phyloP scores from a whole-genome alignment of 192 early-diverging fungal species.

The Backusella morwellensis region DNA sequence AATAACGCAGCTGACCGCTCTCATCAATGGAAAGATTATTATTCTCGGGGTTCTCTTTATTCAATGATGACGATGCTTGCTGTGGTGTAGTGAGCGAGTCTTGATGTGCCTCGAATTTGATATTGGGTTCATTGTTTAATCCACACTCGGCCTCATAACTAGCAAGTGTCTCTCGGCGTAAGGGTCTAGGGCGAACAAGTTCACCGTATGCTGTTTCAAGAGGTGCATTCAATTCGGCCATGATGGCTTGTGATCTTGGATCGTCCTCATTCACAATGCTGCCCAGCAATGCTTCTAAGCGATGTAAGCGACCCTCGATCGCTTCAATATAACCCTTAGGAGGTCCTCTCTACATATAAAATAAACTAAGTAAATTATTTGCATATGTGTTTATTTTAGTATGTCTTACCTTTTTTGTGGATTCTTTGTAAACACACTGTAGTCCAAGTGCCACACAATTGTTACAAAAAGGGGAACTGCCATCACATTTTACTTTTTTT shows the following conservation, averaged over 20 bases:
- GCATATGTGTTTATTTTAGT: background rate
- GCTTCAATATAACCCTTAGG: slow-evolving; percentile 87
- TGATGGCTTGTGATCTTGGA: slow-evolving; percentile 35
- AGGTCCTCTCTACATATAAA: slow-evolving; percentile 64
- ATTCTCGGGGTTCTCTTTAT: slow-evolving; percentile 49
- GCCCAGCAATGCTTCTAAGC: slow-evolving; percentile 66
- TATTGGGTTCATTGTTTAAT: background rate
- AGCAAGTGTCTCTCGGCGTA: slow-evolving; percentile 7
- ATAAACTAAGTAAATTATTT: background rate
- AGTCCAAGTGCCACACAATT: slow-evolving; percentile 64
- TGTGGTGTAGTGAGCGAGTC: background rate
- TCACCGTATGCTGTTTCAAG: slow-evolving; percentile 37
- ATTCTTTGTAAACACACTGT: slow-evolving; percentile 63
- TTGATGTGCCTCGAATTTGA: background rate
- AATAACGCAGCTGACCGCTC: slow-evolving; percentile 66
- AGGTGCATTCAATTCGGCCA: slow-evolving; percentile 37
- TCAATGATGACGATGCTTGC: background rate
- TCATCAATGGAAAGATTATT: slow-evolving; percentile 63
- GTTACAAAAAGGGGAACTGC: slow-evolving; percentile 60
- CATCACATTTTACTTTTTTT: slow-evolving; percentile 86
- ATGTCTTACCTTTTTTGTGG: slow-evolving; percentile 35
- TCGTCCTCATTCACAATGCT: slow-evolving; percentile 56
- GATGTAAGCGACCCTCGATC: slow-evolving; percentile 71
- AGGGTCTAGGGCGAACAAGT: slow-evolving; percentile 26
- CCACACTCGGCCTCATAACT: slow-evolving; percentile 4